These are phyloP conservation scores for Paralagenidium karlingii DNA, from an alignment of 352 stramenopile species.

Conservation along the genomic window DNA sequence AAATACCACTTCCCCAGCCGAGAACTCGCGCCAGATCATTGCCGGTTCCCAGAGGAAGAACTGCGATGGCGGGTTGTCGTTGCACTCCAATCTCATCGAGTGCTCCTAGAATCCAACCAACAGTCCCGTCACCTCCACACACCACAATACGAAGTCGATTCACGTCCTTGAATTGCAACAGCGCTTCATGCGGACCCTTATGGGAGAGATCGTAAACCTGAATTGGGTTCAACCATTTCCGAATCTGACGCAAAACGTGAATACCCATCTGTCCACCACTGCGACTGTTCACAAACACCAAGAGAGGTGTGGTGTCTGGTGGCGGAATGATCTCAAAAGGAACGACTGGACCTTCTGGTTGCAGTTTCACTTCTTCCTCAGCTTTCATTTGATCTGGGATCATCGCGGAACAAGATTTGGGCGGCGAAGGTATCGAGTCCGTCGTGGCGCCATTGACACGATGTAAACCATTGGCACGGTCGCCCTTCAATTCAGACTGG, in stretches of 20 bases:
- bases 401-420: neutral
- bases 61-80: constrained; percentile 86
- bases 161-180: constrained; percentile 86
- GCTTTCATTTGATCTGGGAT: constrained; percentile 1
- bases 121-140: constrained; percentile 91
- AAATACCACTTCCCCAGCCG: constrained; percentile 91
- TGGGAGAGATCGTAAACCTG: constrained; percentile 93
- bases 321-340: constrained; percentile 45
- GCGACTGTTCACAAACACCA: constrained; percentile 94
- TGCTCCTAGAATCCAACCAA: constrained; percentile 83
- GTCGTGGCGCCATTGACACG: neutral
- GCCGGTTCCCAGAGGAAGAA: constrained; percentile 92
- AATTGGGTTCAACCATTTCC: constrained; percentile 90
- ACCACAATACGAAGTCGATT: constrained; percentile 86
- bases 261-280: constrained; percentile 90
- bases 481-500: neutral
- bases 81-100: constrained; percentile 48
- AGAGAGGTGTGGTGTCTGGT: constrained; percentile 33
- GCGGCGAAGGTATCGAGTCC: neutral
- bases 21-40: constrained; percentile 91
- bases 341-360: constrained; percentile 8
- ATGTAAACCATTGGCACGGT: neutral
- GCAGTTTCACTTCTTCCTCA: neutral
- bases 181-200: constrained; percentile 82
- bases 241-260: constrained; percentile 86